Conservation (phyloP, 495 filamentous ascomycete species). For the Paragyromitra xinjiangensis region DNA sequence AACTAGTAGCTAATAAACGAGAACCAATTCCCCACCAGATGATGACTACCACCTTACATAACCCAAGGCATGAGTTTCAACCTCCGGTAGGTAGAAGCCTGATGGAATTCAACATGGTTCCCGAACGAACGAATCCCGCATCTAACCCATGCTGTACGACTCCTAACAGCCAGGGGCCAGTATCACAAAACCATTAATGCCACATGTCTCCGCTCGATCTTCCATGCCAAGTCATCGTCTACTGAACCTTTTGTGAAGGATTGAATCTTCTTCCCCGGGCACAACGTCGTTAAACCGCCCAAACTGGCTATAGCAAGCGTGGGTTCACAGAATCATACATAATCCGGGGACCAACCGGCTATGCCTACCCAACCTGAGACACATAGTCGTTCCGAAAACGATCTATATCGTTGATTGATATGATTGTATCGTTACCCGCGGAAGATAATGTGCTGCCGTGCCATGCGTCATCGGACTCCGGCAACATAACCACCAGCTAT, state of each 20-base stretch:
- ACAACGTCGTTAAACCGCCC: not conserved
- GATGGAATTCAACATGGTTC: not conserved
- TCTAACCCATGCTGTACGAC: slow-evolving; percentile 8
- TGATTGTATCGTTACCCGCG: not conserved
- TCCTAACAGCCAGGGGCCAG: not conserved
- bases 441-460: not conserved
- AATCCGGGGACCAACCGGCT: not conserved
- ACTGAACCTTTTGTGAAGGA: not conserved
- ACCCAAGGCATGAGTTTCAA: not conserved
- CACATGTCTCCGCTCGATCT: slow-evolving; percentile 13
- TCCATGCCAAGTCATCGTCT: slow-evolving; percentile 5
- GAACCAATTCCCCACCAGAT: not conserved
- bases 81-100: not conserved
- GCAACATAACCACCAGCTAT: not conserved
- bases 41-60: not conserved
- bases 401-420: not conserved
- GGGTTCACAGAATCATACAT: not conserved
- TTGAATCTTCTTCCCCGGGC: not conserved
- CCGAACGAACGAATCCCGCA: not conserved
- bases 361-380: not conserved
- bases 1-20: slow-evolving; percentile 1
- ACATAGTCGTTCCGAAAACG: not conserved
- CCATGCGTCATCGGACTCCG: not conserved
- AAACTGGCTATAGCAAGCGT: slow-evolving; percentile 2
- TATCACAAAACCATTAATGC: not conserved